Conservation (phyloP, 257 asterid species). For the Anisodus tanguticus region DNA sequence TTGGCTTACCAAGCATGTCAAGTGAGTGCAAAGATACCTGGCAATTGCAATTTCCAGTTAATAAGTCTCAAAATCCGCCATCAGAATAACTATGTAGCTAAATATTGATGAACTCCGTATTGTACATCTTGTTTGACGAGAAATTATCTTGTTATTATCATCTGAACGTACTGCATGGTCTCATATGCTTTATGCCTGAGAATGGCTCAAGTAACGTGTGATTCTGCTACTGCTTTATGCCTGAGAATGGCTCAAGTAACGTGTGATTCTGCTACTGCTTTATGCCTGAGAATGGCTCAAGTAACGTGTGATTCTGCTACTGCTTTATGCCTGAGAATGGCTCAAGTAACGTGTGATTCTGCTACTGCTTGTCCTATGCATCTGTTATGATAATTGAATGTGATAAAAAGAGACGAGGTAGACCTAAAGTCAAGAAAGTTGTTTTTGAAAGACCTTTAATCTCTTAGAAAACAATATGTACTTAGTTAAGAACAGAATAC, state of each 20-base stretch:
- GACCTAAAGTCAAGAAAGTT: neutral
- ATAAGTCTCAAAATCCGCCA: neutral
- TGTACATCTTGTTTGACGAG: neutral
- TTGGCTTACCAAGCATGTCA: slow-evolving; percentile 55
- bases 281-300: neutral
- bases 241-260: no score
- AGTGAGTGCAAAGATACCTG: slow-evolving; percentile 28
- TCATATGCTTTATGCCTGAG: neutral
- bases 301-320: neutral
- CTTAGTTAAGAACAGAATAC: neutral
- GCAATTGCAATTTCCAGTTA: neutral
- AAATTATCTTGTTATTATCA: slow-evolving; percentile 9
- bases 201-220: neutral
- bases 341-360: no score
- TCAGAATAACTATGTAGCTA: neutral
- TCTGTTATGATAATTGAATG: slow-evolving; percentile 14
- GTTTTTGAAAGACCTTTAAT: neutral
- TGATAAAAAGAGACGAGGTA: neutral
- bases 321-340: neutral
- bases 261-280: neutral
- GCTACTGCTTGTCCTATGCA: neutral
- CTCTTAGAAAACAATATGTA: neutral
- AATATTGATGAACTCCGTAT: neutral
- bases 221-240: neutral
- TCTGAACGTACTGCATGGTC: neutral